Conservation (phyloP, 2,329 filamentous ascomycete genomes). For the Colletotrichum salicis region DNA sequence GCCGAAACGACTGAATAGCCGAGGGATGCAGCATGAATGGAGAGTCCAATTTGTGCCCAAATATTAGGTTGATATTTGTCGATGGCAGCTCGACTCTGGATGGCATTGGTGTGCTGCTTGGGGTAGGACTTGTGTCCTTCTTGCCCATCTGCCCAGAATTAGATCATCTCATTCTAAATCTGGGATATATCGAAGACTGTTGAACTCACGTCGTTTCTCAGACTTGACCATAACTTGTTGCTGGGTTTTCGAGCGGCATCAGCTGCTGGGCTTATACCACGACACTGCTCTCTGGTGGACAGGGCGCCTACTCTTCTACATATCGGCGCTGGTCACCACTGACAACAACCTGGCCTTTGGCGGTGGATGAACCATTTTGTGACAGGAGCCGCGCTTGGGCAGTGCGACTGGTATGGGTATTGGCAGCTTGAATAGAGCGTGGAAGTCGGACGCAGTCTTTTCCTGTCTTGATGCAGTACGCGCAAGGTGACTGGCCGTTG, state of each 20-base stretch:
- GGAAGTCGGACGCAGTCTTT: conserved; percentile 1
- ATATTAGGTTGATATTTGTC: background rate
- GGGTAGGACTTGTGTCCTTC: background rate
- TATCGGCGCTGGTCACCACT: conserved; percentile 13
- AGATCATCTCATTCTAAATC: too few species aligned
- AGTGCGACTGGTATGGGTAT: background rate
- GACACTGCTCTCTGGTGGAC: too few species aligned
- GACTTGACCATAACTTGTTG: conserved; percentile 25
- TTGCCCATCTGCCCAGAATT: background rate
- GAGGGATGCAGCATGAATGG: conserved; percentile 10
- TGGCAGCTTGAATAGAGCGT: background rate
- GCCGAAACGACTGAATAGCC: conserved; percentile 51
- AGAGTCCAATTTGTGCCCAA: conserved; percentile 37
- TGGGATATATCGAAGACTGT: too few species aligned
- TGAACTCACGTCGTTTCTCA: conserved; percentile 3
- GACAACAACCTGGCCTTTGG: background rate
- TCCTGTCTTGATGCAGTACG: conserved; percentile 67
- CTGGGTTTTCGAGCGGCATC: background rate
- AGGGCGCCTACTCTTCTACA: conserved; percentile 8
- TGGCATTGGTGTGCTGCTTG: background rate
- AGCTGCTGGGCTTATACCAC: too few species aligned
- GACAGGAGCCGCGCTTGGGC: background rate
- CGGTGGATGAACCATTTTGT: background rate
- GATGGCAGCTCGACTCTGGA: background rate
- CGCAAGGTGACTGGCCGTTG: conserved; percentile 67